These are phyloP conservation scores for Trichothecium sympodiale DNA, from an alignment of 2,329 filamentous ascomycete genomes.

Conservation along the genomic window DNA sequence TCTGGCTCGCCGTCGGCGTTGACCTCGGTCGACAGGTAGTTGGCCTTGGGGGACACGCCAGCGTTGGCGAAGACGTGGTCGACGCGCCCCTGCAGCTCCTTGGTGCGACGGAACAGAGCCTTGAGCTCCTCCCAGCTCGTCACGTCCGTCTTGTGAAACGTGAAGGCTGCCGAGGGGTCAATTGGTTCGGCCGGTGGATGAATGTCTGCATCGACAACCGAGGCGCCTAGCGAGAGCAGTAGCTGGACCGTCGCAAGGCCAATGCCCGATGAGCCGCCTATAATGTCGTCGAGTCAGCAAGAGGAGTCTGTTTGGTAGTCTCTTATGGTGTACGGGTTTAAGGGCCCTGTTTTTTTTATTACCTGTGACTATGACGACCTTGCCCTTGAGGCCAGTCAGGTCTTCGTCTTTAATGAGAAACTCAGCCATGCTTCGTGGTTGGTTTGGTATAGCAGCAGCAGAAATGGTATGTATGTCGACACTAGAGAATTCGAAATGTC, in stretches of 20 bases:
- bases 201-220: conserved; percentile 43
- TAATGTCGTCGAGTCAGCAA: no score
- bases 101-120: conserved; percentile 38
- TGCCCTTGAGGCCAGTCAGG: conserved; percentile 30
- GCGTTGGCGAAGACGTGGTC: conserved; percentile 66
- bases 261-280: conserved; percentile 48
- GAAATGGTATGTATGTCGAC: no score
- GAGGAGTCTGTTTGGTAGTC: no score
- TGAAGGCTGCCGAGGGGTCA: conserved; percentile 14
- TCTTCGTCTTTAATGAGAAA: conserved; percentile 33
- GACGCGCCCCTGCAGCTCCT: conserved; percentile 58
- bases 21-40: conserved; percentile 34
- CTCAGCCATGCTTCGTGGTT: conserved; percentile 30
- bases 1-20: conserved; percentile 37
- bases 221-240: conserved; percentile 40
- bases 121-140: conserved; percentile 36
- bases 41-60: conserved; percentile 33
- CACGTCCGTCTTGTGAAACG: conserved; percentile 35
- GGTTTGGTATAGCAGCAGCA: no score
- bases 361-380: conserved; percentile 41
- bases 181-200: conserved; percentile 20
- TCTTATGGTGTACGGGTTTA: no score
- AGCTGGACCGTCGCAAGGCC: conserved; percentile 43
- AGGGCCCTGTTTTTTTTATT: no score
- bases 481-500: no score